Base-by-base conservation (phyloP, 805 yeast species). In the Zygotorulaspora florentina region DNA sequence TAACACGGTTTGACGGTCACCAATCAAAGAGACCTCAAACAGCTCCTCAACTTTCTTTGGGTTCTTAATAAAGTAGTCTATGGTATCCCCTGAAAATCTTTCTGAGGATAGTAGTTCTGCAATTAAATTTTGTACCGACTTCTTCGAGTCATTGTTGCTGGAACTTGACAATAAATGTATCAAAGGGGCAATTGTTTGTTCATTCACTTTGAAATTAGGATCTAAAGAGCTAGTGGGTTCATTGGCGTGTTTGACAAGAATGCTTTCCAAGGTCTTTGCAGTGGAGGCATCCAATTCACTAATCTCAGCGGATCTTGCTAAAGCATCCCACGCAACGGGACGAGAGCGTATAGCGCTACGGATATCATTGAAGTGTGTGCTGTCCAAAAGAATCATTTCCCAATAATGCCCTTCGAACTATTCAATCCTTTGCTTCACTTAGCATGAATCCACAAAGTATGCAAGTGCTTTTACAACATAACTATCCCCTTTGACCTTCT, bases 271-370 rank as follows among this genome's bases (percentile, higher is more conserved):
- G 13, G 53, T 50, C 45, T 64, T 64, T 23, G 65, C 65, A 33
- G 55, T 68, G 42, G 75, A 75, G 9, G 90, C 91, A 62, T 87
- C 93, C 50, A 78, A 79, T 41, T 75, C 75, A 36, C 82, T 69
- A 31, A 90, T 72, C 37, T 81, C 76, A 39, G 79, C 81, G 15
- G 90, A 82, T 45, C 96, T 75, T 9, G 86, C 82, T 56, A 85
- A 80, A 8, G 95, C 95, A 59, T 87, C 95, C 97, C 97, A 90
- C 27, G 95, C 95, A 45, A 89, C 79, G 27, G 90, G 81, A 53
- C 93, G 78, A 49, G 86, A 83, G 57, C 93, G 74, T 52, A 88
- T 81, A 50, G 79, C 80, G 53, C 75, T 72, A 55, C 83, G 74
- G 43, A 83, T 75, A 56, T 83, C 90, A 47, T 75, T 74, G 59